Evolutionary conservation across 306 rosid genomes (phyloP), one percentile per base, ranked within the genome.

Genomic region (Dalbergia cultrata): DNA sequence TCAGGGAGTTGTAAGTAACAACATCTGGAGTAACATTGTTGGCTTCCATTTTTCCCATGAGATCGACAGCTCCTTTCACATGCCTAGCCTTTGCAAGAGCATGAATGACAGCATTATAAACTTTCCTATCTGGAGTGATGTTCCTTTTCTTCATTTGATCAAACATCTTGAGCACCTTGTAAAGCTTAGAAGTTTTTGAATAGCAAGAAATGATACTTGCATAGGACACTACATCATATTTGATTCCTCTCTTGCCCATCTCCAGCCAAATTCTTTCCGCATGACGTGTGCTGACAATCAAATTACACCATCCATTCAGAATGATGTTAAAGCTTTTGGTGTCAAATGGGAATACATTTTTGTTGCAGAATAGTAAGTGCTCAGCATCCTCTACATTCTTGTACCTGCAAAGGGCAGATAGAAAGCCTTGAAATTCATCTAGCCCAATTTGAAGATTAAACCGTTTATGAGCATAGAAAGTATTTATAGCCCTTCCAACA

Each of bases 231-330:
- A 83, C 97, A 78, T 95, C 98, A 17, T 87, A 92, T 60, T 53
- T 70, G 76, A 95, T 78, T 61, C 94, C 84, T 62, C 92, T 86
- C 80, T 74, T 88, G 63, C 77, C 80, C 97, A 95, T 95, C 85
- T 91, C 97, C 85, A 70, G 79, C 98, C 97, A 95, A 78, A 92
- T 75, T 78, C 97, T 87, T 22, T 92, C 88, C 4, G 90, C 97
- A 16, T 95, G 81, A 13, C 84, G 83, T 2, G 90, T 64, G 84
- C 97, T 88, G 18, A 83, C 95, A 8, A 92, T 88, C 71, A 86
- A 79, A 83, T 92, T 92, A 35, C 95, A 86, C 98, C 98, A 95
- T 74, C 98, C 97, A 75, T 90, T 91, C 66, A 95, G 92, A 79
- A 95, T 74, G 50, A 92, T 92, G 84, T 95, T 95, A 81, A 95